Base-by-base conservation (phyloP, 495 filamentous ascomycete species). In the Penicillium silybi region DNA sequence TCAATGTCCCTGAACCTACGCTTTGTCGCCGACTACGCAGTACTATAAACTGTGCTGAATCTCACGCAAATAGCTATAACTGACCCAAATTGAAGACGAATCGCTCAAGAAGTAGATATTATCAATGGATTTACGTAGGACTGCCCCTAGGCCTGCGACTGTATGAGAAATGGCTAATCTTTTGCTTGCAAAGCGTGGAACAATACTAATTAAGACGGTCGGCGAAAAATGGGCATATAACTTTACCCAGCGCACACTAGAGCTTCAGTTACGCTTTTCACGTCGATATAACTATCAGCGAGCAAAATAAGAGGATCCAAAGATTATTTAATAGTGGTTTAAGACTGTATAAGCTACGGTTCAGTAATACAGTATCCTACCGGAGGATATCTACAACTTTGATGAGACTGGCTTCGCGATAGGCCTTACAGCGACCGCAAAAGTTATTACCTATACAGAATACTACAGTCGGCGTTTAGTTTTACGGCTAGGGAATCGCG, bases 341-440 rank as follows among this genome's bases (percentile, higher is more conserved):
- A 38, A 43, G 19, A 60, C 65, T 34, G 53, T 74, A 47, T 15
- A 41, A 37, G 62, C 71, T 41, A 66, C 52, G 42, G 11, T 32
- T 15, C 29, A 32, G 8, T 4, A 32, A 32, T 32, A 32, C 8
- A 4, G 29, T 13, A 11, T 32, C 22, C 22, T 23, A 23, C 6
- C 22, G 22, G 22, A 23, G 22, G 22, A 23, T 23, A 23, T 23
- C 22, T 23, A 23, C 22, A 23, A 23, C 6, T 76, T 79, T 56
- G 65, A 79, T 52, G 64, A 79, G 57, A 69, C 63, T 51, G 57
- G 69, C 50, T 67, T 76, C 62, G 37, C 62, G 37, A 75, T 77
- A 41, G 66, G 67, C n/a, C 44, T 71, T 41, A 67, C 63, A 54
- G 48, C 46, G 10, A 58, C 56, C 32, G 44, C 37, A 37, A 64